Percentiles rank a stretch among this genome's conserved stretches.
phyloP scores from a whole-genome alignment of 1,284 basidiomycete genomes.

The Ganoderma resinaceum region DNA sequence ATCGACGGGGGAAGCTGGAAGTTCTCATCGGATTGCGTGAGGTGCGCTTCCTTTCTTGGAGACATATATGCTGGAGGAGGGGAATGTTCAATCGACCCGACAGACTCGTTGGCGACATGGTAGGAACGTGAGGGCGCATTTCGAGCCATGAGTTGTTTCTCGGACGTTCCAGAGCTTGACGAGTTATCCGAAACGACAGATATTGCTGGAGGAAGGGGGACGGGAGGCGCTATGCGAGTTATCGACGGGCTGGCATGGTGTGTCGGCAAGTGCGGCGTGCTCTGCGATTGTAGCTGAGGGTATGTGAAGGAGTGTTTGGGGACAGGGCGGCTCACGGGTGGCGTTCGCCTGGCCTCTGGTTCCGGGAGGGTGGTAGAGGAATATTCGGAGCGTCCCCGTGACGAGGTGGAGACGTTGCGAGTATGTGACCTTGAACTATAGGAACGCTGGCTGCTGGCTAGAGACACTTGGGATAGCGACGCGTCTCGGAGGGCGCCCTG shows the following conservation, averaged over 20 bases:
- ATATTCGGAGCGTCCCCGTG: constrained; percentile 27
- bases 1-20: constrained; percentile 29
- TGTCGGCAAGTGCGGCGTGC: constrained; percentile 28
- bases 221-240: constrained; percentile 22
- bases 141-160: constrained; percentile 36
- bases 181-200: constrained; percentile 28
- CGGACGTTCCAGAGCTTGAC: constrained; percentile 27
- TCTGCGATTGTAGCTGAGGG: constrained; percentile 27
- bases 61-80: constrained; percentile 42
- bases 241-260: constrained; percentile 19
- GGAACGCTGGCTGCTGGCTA: constrained; percentile 27
- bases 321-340: constrained; percentile 22
- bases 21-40: constrained; percentile 31
- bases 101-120: constrained; percentile 41
- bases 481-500: constrained; percentile 29
- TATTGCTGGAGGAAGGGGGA: constrained; percentile 21
- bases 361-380: constrained; percentile 23
- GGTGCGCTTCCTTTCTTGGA: constrained; percentile 30
- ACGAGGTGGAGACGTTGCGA: constrained; percentile 32
- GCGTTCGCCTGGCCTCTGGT: constrained; percentile 16
- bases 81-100: constrained; percentile 34
- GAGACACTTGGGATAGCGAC: constrained; percentile 33
- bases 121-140: constrained; percentile 36
- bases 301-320: constrained; percentile 30
- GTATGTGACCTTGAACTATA: constrained; percentile 30